Base-by-base conservation (phyloP, 768 basidiomycete species). In the Cystobasidium tubakii region DNA sequence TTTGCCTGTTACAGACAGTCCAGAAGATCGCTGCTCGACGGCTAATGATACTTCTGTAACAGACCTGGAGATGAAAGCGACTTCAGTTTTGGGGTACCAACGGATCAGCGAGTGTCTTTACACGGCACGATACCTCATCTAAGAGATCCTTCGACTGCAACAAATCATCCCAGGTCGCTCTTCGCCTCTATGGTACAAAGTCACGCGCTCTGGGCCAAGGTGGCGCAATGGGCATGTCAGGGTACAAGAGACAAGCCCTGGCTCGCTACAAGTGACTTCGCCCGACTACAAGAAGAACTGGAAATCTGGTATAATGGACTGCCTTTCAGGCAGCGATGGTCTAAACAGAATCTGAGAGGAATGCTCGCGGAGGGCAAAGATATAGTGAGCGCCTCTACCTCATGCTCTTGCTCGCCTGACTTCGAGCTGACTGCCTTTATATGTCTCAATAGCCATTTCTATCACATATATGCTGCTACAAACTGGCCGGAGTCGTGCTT, bases 191-290 rank as follows among this genome's bases (percentile, higher is more conserved):
- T 65, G 63, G 63, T 65, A 3, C 63, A 46, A 33, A 17, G 15
- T 15, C 63, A 65, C 39, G 36, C 63, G 7, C 63, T 65, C 3
- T 65, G 63, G 63, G 63, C 63, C 25, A 65, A 65, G 13, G 39
- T 65, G n/a, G 63, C 63, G 6, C 63, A 65, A 43, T 65, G 63
- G 63, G 39, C 63, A 7, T 65, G 63, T 42, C 63, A 65, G 13
- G 44, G 44, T 21, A 65, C 63, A 13, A 12, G 44, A 13, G 63
- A 65, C 23, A 27, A 23, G 63, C 63, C 63, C 9, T 65, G 63
- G 63, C 44, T 27, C 27, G 31, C 63, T 39, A 6, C 31, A 65
- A 65, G 63, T 46, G 63, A 46, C 13, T 65, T 21, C 23, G 27
- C 12, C n/a, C 63, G 44, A 3, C 34, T 65, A 36, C 39, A 65